phyloP scores from a whole-genome alignment of 108 stramenopile species.

The Nannochloropsis salina region DNA sequence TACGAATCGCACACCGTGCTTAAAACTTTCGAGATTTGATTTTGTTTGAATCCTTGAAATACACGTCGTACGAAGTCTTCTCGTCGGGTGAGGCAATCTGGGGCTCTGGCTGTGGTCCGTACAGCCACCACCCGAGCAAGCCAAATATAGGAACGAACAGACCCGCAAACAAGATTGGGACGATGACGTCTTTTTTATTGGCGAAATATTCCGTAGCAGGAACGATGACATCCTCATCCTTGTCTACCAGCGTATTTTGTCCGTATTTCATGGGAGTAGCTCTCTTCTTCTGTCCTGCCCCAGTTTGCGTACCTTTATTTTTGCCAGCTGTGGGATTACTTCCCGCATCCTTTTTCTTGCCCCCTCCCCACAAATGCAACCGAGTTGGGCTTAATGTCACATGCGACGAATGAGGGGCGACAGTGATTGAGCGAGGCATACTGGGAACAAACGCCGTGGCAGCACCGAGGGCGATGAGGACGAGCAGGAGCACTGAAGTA shows the following conservation, averaged over 20 bases:
- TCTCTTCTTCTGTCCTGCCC: background rate
- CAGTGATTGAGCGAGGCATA: background rate
- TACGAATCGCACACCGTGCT: no score
- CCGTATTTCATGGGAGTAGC: background rate
- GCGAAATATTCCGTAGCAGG: background rate
- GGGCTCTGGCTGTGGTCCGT: constrained; percentile 15
- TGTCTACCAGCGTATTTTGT: background rate
- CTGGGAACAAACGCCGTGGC: background rate
- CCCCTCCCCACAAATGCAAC: background rate
- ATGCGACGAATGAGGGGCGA: background rate
- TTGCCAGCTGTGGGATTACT: constrained; percentile 12
- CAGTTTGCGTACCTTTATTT: background rate
- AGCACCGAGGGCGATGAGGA: background rate
- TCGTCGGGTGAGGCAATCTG: background rate
- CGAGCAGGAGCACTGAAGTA: background rate
- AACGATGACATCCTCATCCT: constrained; percentile 13
- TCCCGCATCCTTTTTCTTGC: background rate
- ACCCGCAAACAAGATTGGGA: background rate
- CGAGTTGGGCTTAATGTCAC: background rate
- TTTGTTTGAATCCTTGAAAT: constrained; percentile 6
- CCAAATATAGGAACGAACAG: constrained; percentile 20
- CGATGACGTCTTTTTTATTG: background rate
- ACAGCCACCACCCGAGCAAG: constrained; percentile 1
- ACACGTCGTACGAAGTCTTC: constrained; percentile 13
- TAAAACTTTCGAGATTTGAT: background rate